Evolutionary conservation across 495 filamentous ascomycete genomes (phyloP), one percentile per base, ranked within the genome.

Genomic region (Podospora pseudocomata): DNA sequence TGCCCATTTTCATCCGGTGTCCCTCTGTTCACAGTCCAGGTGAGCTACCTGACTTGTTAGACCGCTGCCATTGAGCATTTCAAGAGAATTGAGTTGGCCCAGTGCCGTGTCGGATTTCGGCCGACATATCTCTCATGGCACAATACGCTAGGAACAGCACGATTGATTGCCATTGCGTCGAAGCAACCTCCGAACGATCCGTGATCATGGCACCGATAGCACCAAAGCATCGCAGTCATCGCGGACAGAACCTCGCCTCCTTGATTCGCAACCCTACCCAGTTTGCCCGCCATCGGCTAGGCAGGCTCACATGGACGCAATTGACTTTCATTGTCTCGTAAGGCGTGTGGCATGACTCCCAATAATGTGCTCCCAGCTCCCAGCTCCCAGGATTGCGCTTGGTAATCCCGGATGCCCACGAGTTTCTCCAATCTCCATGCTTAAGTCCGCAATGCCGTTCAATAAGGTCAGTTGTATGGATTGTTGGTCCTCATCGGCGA

Each of bases 201-300:
- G 39, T 11, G 39, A 49, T 13, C 39, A 49, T 16, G 15, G 39
- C 39, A 49, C 39, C 39, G 39, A 49, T 11, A 49, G 39, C 39
- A 49, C 39, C 39, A 49, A 49, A 49, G 5, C 39, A 49, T 49
- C 39, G 39, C 39, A 49, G 0, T 49, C 59, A 61, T 4, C 5
- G 16, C 23, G 15, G 26, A 61, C n/a, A 28, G 5, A 18, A 61
- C 26, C 59, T 61, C 59, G 59, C 59, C 59, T 28, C 59, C 26
- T 32, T 61, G 59, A 61, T 61, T 61, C 59, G 59, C 32, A 61
- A 61, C 59, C 59, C 59, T 28, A 1, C 30, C 16, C 19, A 61
- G 59, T 32, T 30, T 26, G 32, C 6, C 65, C 65, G 64, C 39
- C 49, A 66, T 18, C 30, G 30, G 23, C 30, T n/a, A 63, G 34